Evolutionary conservation across 768 basidiomycete species (phyloP).

Genomic region (Mycena haematopus): DNA sequence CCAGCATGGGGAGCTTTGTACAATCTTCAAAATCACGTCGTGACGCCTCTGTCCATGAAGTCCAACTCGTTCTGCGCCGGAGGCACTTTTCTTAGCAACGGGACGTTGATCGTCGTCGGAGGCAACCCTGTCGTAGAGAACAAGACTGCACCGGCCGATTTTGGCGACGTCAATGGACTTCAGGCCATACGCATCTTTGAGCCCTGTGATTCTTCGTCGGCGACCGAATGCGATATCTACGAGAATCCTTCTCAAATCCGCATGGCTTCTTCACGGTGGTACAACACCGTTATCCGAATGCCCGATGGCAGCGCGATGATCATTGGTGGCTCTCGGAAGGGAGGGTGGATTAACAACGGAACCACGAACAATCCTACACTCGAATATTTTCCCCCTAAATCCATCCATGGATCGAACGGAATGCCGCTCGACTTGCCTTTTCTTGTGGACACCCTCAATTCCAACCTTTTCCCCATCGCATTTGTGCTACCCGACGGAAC

Average conservation of each 20-base stretch:
- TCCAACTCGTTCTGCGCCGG: conserved; percentile 91
- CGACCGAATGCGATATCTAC: conserved; percentile 61
- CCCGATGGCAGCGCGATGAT: conserved; percentile 85
- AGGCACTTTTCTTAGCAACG: conserved; percentile 78
- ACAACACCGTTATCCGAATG: conserved; percentile 73
- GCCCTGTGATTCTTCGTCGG: conserved; percentile 61
- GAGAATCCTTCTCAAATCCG: conserved; percentile 70
- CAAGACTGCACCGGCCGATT: conserved; percentile 71
- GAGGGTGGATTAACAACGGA: conserved; percentile 86
- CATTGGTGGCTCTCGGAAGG: conserved; percentile 80
- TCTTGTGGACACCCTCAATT: conserved; percentile 72
- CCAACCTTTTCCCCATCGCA: conserved; percentile 84
- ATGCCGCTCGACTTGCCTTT: conserved; percentile 69
- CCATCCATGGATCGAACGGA: conserved; percentile 69
- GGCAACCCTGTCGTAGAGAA: conserved; percentile 79
- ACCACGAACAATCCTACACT: conserved; percentile 83
- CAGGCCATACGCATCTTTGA: conserved; percentile 76
- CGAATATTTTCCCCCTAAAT: conserved; percentile 85
- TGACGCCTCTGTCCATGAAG: conserved; percentile 66
- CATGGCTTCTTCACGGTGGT: conserved; percentile 84
- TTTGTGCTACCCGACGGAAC: conserved; percentile 73
- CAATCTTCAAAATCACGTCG: conserved; percentile 66
- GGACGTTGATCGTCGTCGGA: conserved; percentile 79
- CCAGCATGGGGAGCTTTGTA: conserved; percentile 85
- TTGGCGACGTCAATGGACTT: conserved; percentile 76